phyloP scores from a whole-genome alignment of 2,329 filamentous ascomycete genomes.

The Aspergillus jensenii region DNA sequence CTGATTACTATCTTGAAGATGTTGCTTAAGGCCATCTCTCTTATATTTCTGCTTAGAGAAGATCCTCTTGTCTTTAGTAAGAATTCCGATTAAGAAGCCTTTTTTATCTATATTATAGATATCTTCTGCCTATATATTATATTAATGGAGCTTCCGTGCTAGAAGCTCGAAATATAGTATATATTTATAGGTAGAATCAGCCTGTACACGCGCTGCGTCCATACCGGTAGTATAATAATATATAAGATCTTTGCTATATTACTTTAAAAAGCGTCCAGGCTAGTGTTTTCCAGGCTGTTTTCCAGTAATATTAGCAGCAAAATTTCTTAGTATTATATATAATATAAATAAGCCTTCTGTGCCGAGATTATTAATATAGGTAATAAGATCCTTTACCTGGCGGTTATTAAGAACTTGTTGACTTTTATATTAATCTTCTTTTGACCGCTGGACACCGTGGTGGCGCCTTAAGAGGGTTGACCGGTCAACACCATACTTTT shows the following conservation, averaged over 20 bases:
- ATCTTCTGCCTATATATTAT: not conserved
- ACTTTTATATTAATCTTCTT: not conserved
- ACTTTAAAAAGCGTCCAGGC: not conserved
- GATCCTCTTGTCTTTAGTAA: slow-evolving; percentile 12
- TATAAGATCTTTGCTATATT: not conserved
- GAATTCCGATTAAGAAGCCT: not conserved
- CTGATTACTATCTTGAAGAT: slow-evolving; percentile 18
- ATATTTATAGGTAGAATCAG: not conserved
- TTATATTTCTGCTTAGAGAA: slow-evolving; percentile 11
- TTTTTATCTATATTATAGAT: not conserved
- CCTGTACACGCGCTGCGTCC: too few relatives aligned
- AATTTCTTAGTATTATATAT: not conserved
- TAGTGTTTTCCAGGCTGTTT: not conserved
- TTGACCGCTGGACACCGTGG: not conserved
- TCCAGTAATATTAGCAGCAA: not conserved
- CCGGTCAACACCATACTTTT: not conserved
- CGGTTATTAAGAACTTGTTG: too few relatives aligned
- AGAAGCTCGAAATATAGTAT: not conserved
- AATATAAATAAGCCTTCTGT: not conserved
- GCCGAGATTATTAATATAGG: too few relatives aligned
- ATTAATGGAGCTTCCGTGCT: not conserved
- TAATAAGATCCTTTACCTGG: too few relatives aligned
- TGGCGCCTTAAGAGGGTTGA: not conserved
- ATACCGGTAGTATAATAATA: not conserved
- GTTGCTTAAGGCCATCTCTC: slow-evolving; percentile 8